Percentiles rank a stretch among this genome's conserved stretches.
phyloP scores from a whole-genome alignment of 2,329 filamentous ascomycete species.

The Cytospora piceicola region DNA sequence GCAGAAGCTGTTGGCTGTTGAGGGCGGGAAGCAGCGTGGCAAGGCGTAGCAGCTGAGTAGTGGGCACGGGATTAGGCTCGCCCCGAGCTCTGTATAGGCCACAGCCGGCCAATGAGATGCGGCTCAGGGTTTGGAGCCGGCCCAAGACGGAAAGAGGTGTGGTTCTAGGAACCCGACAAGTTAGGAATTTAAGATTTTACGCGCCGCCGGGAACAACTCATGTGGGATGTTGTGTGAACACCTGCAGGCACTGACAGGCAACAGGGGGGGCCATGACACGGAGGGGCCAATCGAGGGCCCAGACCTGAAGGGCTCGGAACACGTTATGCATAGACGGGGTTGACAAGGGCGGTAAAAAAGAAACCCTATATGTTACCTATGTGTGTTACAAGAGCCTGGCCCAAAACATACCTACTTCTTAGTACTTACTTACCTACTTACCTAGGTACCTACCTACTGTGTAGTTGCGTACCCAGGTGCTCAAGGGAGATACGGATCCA shows the following conservation, averaged over 20 bases:
- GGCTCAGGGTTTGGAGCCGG: background rate
- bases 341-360: conserved; percentile 19
- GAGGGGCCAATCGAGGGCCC: conserved; percentile 44
- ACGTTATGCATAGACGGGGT: conserved; percentile 42
- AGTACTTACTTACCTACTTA: too few species aligned
- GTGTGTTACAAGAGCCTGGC: too few species aligned
- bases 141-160: conserved; percentile 20
- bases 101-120: background rate
- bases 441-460: too few species aligned
- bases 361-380: background rate
- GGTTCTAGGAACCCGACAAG: background rate
- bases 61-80: background rate
- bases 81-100: background rate
- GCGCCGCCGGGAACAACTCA: conserved; percentile 48
- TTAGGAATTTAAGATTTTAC: conserved; percentile 35
- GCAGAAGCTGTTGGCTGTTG: conserved; percentile 1
- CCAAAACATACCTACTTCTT: too few species aligned
- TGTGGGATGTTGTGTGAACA: conserved; percentile 36
- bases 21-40: background rate
- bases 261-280: conserved; percentile 35
- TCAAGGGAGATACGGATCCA: background rate
- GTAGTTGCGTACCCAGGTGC: too few species aligned
- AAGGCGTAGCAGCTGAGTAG: too few species aligned
- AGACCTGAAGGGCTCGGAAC: conserved; percentile 43
- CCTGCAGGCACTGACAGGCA: conserved; percentile 6